Evolutionary conservation across 768 basidiomycete genomes (phyloP).

Genomic region (Crassisporium funariophilum): DNA sequence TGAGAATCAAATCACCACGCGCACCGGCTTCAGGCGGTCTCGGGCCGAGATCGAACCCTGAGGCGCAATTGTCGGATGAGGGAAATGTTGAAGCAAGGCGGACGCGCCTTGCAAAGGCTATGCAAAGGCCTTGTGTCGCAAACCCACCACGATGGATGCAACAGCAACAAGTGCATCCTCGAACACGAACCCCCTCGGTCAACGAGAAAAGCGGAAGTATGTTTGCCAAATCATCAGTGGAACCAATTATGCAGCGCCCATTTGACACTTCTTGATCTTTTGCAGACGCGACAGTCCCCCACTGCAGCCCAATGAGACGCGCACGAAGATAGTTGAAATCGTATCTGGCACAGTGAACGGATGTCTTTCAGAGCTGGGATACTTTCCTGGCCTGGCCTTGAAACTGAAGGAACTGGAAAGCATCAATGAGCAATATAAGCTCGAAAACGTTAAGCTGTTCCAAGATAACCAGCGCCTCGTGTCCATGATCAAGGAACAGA

Average conservation of each 20-base stretch:
- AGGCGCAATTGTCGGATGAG: no score
- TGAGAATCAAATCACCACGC: no score
- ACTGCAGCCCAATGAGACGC: conserved; percentile 19
- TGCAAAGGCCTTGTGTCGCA: background rate
- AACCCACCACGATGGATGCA: conserved; percentile 5
- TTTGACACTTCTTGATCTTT: background rate
- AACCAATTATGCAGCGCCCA: no score
- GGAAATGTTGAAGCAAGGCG: no score
- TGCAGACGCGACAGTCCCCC: background rate
- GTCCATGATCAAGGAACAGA: conserved; percentile 21
- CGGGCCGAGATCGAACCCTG: no score
- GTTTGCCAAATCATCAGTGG: no score
- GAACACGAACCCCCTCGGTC: conserved; percentile 1
- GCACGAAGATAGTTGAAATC: conserved; percentile 44
- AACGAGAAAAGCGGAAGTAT: conserved; percentile 15
- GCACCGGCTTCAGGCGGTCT: no score
- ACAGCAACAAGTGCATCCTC: conserved; percentile 1
- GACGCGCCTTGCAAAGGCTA: no score
- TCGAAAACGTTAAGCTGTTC: conserved; percentile 40
- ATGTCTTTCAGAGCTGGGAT: conserved; percentile 49
- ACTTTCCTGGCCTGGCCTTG: conserved; percentile 42
- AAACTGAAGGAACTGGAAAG: conserved; percentile 38
- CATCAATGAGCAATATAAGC: conserved; percentile 31
- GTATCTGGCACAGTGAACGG: conserved; percentile 46
- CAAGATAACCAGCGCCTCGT: conserved; percentile 40